Conservation (phyloP, 352 stramenopile species). For the Saprolegnia parasitica region DNA sequence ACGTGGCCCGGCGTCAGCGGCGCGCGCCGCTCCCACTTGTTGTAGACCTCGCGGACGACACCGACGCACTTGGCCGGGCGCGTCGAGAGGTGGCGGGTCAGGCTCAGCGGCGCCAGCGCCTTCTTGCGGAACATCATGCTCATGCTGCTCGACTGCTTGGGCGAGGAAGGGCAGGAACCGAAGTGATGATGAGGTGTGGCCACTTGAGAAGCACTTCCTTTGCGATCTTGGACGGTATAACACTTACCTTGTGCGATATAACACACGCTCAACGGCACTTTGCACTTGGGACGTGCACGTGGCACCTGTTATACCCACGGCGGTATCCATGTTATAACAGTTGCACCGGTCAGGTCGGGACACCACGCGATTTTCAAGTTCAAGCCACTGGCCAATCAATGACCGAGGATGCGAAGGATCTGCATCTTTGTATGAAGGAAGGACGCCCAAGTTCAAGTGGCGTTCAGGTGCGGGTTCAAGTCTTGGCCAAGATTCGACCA, state of each 20-base stretch:
- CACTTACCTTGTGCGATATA: no score
- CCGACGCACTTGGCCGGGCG: slow-evolving; percentile 59
- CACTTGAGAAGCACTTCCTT: background rate
- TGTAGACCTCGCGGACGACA: slow-evolving; percentile 92
- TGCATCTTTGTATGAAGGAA: background rate
- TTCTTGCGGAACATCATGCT: slow-evolving; percentile 24
- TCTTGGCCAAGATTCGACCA: background rate
- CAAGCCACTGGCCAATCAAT: slow-evolving; percentile 9
- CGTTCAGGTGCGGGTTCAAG: background rate
- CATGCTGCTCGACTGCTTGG: slow-evolving; percentile 7
- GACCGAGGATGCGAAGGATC: background rate
- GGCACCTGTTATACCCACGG: no score
- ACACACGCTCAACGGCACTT: no score
- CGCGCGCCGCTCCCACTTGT: slow-evolving; percentile 93
- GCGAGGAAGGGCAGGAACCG: background rate
- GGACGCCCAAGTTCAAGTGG: slow-evolving; percentile 7
- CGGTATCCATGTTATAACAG: background rate
- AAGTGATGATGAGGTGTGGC: background rate
- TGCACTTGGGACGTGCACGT: no score
- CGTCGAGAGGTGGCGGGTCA: slow-evolving; percentile 17
- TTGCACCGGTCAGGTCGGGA: background rate
- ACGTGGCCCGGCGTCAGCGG: slow-evolving; percentile 90
- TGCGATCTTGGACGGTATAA: background rate
- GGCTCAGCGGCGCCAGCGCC: slow-evolving; percentile 12
- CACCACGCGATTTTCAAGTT: slow-evolving; percentile 3